phyloP scores from a whole-genome alignment of 23 red algal genomes.

The Gracilariopsis chorda region DNA sequence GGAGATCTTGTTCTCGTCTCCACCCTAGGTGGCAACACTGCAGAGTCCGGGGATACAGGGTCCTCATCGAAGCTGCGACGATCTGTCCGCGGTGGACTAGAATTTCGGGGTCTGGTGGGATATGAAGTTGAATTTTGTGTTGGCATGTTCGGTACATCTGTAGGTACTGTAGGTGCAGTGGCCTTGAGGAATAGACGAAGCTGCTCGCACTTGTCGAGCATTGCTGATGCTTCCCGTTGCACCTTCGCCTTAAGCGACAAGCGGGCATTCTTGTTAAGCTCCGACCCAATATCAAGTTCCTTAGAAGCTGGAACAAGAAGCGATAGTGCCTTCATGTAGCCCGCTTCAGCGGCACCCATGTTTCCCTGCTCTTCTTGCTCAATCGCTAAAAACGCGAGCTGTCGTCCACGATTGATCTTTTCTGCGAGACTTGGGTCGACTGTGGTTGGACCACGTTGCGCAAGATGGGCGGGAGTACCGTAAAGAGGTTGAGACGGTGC shows the following conservation, averaged over 20 bases:
- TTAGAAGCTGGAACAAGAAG: slow-evolving; percentile 32
- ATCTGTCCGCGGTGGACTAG: not conserved
- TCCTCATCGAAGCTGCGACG: not conserved
- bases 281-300: slow-evolving; percentile 33
- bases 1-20: not conserved
- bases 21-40: not conserved
- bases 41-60: not conserved
- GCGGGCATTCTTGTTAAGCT: not conserved
- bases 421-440: slow-evolving; percentile 9
- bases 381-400: slow-evolving; percentile 5
- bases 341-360: slow-evolving; percentile 31
- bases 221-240: slow-evolving; percentile 36
- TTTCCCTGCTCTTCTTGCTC: slow-evolving; percentile 50
- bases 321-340: slow-evolving; percentile 36
- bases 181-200: slow-evolving; percentile 12
- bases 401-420: slow-evolving; percentile 26
- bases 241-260: slow-evolving; percentile 4
- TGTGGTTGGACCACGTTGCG: not conserved
- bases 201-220: slow-evolving; percentile 29
- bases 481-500: slow-evolving; percentile 9
- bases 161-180: not conserved
- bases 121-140: not conserved
- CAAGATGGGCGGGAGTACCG: not conserved
- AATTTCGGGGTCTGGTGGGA: not conserved
- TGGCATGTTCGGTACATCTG: slow-evolving; percentile 12